phyloP scores from a whole-genome alignment of 768 basidiomycete species.

The Termitomyces sp. region DNA sequence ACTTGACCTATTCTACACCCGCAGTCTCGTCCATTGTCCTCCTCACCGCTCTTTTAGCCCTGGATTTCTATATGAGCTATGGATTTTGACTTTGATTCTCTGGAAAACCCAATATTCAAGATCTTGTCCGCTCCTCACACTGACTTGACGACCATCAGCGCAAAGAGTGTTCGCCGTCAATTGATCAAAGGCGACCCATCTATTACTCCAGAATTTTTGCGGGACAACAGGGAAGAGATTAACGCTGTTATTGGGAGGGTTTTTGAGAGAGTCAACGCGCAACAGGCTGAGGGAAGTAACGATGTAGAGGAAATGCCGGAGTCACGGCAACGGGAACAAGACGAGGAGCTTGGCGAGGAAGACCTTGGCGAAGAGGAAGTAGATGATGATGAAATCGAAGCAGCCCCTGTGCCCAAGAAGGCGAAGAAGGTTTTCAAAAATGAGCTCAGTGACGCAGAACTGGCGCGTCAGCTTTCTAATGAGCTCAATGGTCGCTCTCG shows the following conservation, averaged over 20 bases:
- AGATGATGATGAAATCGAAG: conserved; percentile 23
- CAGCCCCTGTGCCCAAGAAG: conserved; percentile 38
- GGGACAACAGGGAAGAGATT: conserved; percentile 61
- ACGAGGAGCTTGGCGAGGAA: conserved; percentile 23
- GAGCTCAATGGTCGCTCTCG: conserved; percentile 63
- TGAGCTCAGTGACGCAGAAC: conserved; percentile 61
- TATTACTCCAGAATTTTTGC: conserved; percentile 55
- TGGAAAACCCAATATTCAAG: conserved; percentile 56
- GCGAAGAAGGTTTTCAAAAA: conserved; percentile 44
- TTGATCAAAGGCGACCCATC: conserved; percentile 47
- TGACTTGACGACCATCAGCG: conserved; percentile 76
- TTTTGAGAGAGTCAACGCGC: conserved; percentile 52
- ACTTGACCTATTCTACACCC: background rate
- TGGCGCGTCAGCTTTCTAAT: conserved; percentile 64
- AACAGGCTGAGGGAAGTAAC: conserved; percentile 23
- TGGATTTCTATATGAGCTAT: conserved; percentile 24
- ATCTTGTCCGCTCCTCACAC: conserved; percentile 75
- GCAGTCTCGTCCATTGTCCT: conserved; percentile 1
- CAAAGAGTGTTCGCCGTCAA: conserved; percentile 82
- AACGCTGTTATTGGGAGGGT: conserved; percentile 63
- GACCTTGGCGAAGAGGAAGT: conserved; percentile 30
- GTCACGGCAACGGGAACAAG: conserved; percentile 34
- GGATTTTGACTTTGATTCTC: conserved; percentile 45
- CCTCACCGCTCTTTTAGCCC: background rate
- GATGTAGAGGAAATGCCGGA: conserved; percentile 20